phyloP scores from a whole-genome alignment of 495 filamentous ascomycete genomes.

The Oidiodendron maius region DNA sequence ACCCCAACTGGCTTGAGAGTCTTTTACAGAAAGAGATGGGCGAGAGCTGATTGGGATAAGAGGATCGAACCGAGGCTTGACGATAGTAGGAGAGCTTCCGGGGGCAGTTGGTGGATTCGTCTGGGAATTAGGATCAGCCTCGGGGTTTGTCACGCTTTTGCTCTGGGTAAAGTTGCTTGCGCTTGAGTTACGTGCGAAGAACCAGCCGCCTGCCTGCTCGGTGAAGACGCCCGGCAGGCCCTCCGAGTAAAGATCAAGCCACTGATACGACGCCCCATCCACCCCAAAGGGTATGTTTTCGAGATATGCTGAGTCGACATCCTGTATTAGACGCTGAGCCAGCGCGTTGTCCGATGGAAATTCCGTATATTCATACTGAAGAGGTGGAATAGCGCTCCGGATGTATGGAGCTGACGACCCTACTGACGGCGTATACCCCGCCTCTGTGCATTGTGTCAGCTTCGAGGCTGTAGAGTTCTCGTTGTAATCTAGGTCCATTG shows the following conservation, averaged over 20 bases:
- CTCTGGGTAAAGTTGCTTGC: no score
- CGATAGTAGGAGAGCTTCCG: no score
- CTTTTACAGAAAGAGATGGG: no score
- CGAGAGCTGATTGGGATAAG: no score
- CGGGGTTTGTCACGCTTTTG: no score
- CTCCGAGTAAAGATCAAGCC: conserved; percentile 29
- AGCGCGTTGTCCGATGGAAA: not conserved
- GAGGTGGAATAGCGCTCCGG: conserved; percentile 2
- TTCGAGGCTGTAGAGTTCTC: conserved; percentile 20
- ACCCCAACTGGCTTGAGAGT: no score
- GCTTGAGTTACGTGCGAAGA: conserved; percentile 9
- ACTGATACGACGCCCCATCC: conserved; percentile 5
- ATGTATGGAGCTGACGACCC: not conserved
- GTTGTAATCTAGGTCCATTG: conserved; percentile 22
- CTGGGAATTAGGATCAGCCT: no score
- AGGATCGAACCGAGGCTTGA: no score
- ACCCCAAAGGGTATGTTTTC: conserved; percentile 11
- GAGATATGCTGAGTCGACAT: not conserved
- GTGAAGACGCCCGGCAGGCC: conserved; percentile 22
- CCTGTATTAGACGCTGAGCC: not conserved
- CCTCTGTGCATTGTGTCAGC: no score
- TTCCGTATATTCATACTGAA: conserved; percentile 9
- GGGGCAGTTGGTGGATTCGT: no score
- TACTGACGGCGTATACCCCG: not conserved
- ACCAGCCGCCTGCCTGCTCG: not conserved